Conservation (phyloP, 2,329 filamentous ascomycete species). For the Ophiocordyceps camponoti-saundersi region DNA sequence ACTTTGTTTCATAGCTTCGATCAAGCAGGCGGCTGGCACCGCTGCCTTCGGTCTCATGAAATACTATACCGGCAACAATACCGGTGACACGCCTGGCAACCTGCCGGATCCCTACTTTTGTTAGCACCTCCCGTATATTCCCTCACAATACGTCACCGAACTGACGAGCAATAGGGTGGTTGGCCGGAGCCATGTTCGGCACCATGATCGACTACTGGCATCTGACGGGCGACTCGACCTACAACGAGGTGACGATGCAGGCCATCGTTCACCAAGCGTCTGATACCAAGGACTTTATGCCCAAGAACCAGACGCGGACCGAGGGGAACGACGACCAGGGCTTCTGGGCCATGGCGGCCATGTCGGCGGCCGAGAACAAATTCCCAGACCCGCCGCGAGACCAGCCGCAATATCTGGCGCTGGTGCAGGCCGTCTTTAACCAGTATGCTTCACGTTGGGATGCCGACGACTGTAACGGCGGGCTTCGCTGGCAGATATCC, state of each 20-base stretch:
- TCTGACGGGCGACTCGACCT: slow-evolving; percentile 47
- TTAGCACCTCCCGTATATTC: slow-evolving; percentile 17
- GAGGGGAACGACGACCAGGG: slow-evolving; percentile 62
- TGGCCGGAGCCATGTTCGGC: slow-evolving; percentile 55
- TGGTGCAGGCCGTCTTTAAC: slow-evolving; percentile 68
- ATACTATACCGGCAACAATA: slow-evolving; percentile 40
- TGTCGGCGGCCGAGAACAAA: slow-evolving; percentile 61
- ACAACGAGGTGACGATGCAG: slow-evolving; percentile 41
- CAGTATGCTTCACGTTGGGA: slow-evolving; percentile 61
- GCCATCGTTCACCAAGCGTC: slow-evolving; percentile 45
- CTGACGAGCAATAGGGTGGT: slow-evolving; percentile 37
- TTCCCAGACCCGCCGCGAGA: slow-evolving; percentile 50
- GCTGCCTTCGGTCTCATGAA: slow-evolving; percentile 29
- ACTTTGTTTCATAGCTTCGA: slow-evolving; percentile 20
- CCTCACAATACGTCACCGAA: neutral
- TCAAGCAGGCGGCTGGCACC: slow-evolving; percentile 29
- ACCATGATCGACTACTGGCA: slow-evolving; percentile 58
- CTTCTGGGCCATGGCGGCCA: slow-evolving; percentile 73
- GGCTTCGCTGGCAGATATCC: slow-evolving; percentile 76
- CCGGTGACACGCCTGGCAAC: slow-evolving; percentile 40
- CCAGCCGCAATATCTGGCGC: slow-evolving; percentile 55
- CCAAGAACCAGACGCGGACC: slow-evolving; percentile 42
- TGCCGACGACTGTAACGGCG: slow-evolving; percentile 44
- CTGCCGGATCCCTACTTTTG: slow-evolving; percentile 49
- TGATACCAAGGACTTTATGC: slow-evolving; percentile 46